A percentile compares a stretch with the other conserved stretches of the same genome.
These are phyloP conservation scores for Salvia rosmarinus DNA, from an alignment of 257 asterid genomes.

Conservation along the genomic window DNA sequence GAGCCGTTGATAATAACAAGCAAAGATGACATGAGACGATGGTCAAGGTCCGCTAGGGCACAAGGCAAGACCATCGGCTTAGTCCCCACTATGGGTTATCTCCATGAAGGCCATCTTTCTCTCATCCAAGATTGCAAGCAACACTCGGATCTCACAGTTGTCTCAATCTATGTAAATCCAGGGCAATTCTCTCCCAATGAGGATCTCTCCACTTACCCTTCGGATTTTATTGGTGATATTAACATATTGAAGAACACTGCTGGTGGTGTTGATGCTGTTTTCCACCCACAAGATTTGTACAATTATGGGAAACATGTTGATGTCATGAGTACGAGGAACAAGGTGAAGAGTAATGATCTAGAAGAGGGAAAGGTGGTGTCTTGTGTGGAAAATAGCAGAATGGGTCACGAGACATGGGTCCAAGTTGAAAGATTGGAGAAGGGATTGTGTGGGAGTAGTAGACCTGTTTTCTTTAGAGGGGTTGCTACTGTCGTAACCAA, in stretches of 20 bases:
- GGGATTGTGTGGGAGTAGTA: conserved; percentile 84
- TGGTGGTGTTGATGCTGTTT: conserved; percentile 80
- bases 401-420: conserved; percentile 90
- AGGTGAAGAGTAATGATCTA: conserved; percentile 10
- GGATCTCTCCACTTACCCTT: conserved; percentile 94
- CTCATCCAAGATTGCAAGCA: conserved; percentile 63
- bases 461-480: conserved; percentile 93
- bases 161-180: conserved; percentile 86
- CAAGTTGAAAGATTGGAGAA: conserved; percentile 76
- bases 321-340: not conserved
- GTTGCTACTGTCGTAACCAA: conserved; percentile 91
- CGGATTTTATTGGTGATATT: conserved; percentile 79
- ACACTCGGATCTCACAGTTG: conserved; percentile 61
- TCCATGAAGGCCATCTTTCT: conserved; percentile 89
- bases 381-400: conserved; percentile 67
- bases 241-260: conserved; percentile 54
- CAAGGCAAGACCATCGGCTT: conserved; percentile 68
- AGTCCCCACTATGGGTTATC: conserved; percentile 96
- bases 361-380: conserved; percentile 49
- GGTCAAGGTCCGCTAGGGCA: conserved; percentile 74
- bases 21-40: conserved; percentile 73
- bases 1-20: conserved; percentile 61
- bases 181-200: conserved; percentile 92
- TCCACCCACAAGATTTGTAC: conserved; percentile 72
- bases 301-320: conserved; percentile 51